Percentiles rank a stretch among this genome's conserved stretches.
These are phyloP conservation scores for Parafenestella ontariensis DNA, from an alignment of 2,329 filamentous ascomycete genomes.

Conservation along the genomic window DNA sequence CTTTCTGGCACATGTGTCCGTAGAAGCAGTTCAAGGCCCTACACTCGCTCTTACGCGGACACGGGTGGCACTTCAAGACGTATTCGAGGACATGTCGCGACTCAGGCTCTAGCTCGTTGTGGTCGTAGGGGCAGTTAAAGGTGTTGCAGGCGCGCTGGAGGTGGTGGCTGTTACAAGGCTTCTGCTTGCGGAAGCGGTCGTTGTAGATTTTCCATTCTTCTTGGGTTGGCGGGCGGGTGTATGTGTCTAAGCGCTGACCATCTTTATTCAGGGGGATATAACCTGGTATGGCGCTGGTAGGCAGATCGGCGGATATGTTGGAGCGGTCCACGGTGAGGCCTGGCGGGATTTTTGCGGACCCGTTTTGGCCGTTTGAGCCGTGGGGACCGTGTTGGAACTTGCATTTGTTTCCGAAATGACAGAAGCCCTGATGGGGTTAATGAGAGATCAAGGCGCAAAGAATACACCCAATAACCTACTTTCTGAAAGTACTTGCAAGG, in stretches of 20 bases:
- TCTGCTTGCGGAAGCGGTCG: conserved; percentile 40
- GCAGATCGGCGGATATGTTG: conserved; percentile 26
- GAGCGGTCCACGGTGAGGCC: conserved; percentile 3
- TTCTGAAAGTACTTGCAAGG: conserved; percentile 36
- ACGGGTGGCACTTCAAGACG: conserved; percentile 55
- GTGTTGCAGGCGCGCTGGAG: conserved; percentile 50
- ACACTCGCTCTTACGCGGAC: conserved; percentile 51
- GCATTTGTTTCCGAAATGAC: conserved; percentile 32
- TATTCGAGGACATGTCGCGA: conserved; percentile 53
- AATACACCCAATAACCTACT: conserved; percentile 7
- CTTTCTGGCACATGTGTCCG: conserved; percentile 56
- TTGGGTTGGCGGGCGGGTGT: conserved; percentile 45
- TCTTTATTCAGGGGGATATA: conserved; percentile 57
- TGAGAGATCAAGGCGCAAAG: not conserved
- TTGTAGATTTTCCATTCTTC: conserved; percentile 52
- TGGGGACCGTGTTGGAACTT: conserved; percentile 23
- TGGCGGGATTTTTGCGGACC: not conserved
- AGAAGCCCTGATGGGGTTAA: conserved; percentile 27
- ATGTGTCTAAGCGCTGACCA: conserved; percentile 57
- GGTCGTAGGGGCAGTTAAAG: conserved; percentile 54
- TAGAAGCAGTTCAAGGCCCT: conserved; percentile 53
- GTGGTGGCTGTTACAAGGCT: conserved; percentile 60
- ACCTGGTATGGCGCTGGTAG: conserved; percentile 13
- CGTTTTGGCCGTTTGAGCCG: not conserved
- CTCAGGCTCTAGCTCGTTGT: conserved; percentile 51